These are phyloP conservation scores for Termitomyces sp. DNA, from an alignment of 768 basidiomycete species.

Conservation along the genomic window DNA sequence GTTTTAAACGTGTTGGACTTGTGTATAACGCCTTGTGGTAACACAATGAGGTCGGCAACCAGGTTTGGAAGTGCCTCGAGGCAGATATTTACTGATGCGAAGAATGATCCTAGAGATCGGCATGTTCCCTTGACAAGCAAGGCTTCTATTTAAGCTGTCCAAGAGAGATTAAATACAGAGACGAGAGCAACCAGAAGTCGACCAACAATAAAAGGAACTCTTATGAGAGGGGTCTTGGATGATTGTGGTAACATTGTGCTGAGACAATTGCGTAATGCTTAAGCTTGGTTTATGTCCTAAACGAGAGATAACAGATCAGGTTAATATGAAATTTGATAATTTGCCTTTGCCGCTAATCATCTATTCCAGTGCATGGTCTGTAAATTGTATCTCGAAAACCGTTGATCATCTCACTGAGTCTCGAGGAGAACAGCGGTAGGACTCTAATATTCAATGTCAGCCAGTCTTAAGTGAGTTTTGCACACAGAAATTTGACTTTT, in stretches of 20 bases:
- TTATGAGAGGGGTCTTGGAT: no score
- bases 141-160: neutral
- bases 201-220: neutral
- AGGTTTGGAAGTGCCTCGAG: slow-evolving; percentile 48
- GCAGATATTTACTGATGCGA: slow-evolving; percentile 17
- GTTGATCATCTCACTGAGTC: neutral
- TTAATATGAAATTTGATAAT: neutral
- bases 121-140: slow-evolving; percentile 12
- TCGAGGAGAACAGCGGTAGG: neutral
- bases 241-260: neutral
- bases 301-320: neutral
- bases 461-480: neutral
- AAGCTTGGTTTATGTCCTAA: neutral
- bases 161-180: neutral
- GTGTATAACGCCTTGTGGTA: slow-evolving; percentile 34
- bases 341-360: neutral
- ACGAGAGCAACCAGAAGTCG: neutral
- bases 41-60: slow-evolving; percentile 56
- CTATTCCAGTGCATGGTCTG: no score
- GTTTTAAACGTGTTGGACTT: slow-evolving; percentile 66
- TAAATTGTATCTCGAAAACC: neutral
- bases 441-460: neutral
- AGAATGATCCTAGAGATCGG: slow-evolving; percentile 12
- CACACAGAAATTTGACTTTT: no score
- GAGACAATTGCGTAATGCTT: neutral